These are phyloP conservation scores for Yarrowia hollandica DNA, from an alignment of 805 yeast species.

Conservation along the genomic window DNA sequence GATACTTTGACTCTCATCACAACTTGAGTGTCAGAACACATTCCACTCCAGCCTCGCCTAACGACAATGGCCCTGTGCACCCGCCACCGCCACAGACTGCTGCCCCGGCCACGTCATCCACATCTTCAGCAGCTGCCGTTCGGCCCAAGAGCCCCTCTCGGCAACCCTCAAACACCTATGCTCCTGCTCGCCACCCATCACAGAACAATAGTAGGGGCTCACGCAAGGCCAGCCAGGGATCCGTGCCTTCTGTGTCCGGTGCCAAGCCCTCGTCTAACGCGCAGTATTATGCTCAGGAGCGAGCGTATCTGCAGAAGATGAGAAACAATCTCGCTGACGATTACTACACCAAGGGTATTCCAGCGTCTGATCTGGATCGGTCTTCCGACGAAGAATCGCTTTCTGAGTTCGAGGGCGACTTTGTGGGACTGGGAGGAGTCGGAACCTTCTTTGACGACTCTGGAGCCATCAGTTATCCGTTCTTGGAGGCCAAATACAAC, in stretches of 20 bases:
- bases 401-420: conserved; percentile 35
- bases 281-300: conserved; percentile 62
- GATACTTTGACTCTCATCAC: conserved; percentile 9
- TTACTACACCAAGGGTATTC: conserved; percentile 67
- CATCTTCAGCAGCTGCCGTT: neutral
- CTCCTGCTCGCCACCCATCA: conserved; percentile 35
- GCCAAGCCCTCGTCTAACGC: conserved; percentile 38
- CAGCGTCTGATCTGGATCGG: conserved; percentile 41
- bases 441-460: conserved; percentile 39
- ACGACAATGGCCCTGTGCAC: neutral
- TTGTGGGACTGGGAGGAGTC: conserved; percentile 39
- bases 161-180: conserved; percentile 37
- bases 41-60: conserved; percentile 16
- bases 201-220: conserved; percentile 11
- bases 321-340: conserved; percentile 65
- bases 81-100: neutral
- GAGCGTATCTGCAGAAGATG: conserved; percentile 61
- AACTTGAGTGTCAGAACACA: neutral
- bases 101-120: neutral
- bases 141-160: conserved; percentile 35
- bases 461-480: conserved; percentile 32
- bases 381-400: conserved; percentile 40
- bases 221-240: conserved; percentile 27
- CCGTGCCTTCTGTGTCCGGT: conserved; percentile 17
- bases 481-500: conserved; percentile 35